phyloP scores from a whole-genome alignment of 2,329 filamentous ascomycete species.

The Colletotrichum orchidophilum region DNA sequence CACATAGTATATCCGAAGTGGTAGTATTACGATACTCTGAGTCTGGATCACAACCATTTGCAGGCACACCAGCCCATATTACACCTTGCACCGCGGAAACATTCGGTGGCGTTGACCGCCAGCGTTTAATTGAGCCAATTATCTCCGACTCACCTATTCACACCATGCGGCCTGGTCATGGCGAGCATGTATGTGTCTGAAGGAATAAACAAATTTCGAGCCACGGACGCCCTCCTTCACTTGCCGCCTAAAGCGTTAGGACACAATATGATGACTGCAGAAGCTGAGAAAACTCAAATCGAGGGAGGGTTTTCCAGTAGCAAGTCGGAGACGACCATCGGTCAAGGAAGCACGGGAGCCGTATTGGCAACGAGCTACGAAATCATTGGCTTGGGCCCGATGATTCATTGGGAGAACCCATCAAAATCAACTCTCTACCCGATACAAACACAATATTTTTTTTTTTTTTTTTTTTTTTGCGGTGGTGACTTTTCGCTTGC shows the following conservation, averaged over 20 bases:
- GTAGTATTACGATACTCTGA: background rate
- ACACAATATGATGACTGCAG: background rate
- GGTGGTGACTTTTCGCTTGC: background rate
- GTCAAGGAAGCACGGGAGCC: too few species aligned
- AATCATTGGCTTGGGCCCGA: background rate
- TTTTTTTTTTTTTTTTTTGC: too few species aligned
- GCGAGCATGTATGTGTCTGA: constrained; percentile 5
- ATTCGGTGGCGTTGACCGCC: background rate
- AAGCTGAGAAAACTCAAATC: background rate
- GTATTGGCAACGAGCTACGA: background rate
- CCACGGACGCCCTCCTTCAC: background rate
- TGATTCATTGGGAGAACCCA: background rate
- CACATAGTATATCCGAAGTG: constrained; percentile 7
- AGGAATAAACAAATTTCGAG: background rate
- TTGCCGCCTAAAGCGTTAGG: background rate
- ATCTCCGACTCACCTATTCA: background rate
- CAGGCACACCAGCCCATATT: background rate
- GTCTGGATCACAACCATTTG: background rate
- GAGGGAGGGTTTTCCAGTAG: background rate
- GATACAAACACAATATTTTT: background rate
- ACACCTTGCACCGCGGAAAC: background rate
- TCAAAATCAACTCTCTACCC: background rate
- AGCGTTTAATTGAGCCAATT: constrained; percentile 23
- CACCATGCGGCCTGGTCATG: background rate
- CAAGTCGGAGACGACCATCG: background rate